Evolutionary conservation across 2,329 filamentous ascomycete genomes (phyloP).

Genomic region (Xylariaceae sp.): DNA sequence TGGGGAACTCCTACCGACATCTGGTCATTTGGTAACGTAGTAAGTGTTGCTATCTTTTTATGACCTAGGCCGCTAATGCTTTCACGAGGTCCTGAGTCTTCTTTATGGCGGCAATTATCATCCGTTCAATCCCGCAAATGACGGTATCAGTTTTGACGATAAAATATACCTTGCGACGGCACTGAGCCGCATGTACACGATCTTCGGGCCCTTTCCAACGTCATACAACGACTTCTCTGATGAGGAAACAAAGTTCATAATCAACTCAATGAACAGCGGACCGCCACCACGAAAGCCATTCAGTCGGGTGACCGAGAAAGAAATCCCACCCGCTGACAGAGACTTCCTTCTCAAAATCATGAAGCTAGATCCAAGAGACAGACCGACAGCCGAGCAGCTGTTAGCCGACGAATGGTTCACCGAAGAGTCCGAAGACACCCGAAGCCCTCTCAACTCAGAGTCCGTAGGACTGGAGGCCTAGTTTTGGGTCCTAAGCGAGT

Average conservation of each 20-base stretch:
- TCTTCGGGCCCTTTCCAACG: constrained; percentile 23
- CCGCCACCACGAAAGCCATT: constrained; percentile 24
- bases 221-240: constrained; percentile 20
- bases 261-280: constrained; percentile 20
- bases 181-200: constrained; percentile 25
- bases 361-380: constrained; percentile 28
- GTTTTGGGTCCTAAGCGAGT: too few relatives aligned
- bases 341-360: constrained; percentile 26
- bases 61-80: constrained; percentile 1
- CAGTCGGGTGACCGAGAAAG: constrained; percentile 11
- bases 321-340: constrained; percentile 24
- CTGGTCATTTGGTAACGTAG: constrained; percentile 28
- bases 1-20: constrained; percentile 27
- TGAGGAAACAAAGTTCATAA: constrained; percentile 15
- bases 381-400: constrained; percentile 26
- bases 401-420: constrained; percentile 27
- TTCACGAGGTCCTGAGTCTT: constrained; percentile 22
- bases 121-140: constrained; percentile 24
- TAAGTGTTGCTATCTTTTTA: constrained; percentile 9
- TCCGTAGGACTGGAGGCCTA: too few relatives aligned
- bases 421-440: constrained; percentile 24
- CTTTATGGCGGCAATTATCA: constrained; percentile 25
- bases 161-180: constrained; percentile 25
- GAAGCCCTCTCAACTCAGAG: not conserved
- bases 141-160: constrained; percentile 16